phyloP scores from a whole-genome alignment of 805 yeast species.

The Saccharomycopsis fermentans region DNA sequence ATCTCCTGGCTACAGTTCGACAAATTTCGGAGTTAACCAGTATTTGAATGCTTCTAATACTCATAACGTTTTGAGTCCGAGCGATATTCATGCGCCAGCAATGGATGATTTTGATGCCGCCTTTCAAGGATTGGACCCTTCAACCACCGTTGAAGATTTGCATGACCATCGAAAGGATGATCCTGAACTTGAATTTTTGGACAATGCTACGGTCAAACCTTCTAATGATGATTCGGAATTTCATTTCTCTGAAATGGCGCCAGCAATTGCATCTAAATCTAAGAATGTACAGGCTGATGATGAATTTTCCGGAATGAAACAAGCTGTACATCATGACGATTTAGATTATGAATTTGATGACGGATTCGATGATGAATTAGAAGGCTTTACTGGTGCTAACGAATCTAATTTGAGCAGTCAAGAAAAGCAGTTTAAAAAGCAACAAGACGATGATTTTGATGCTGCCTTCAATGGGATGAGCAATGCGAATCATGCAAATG shows the following conservation, averaged over 20 bases:
- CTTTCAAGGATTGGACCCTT: conserved; percentile 28
- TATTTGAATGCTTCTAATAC: not conserved
- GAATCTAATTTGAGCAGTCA: not conserved
- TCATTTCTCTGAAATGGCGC: not conserved
- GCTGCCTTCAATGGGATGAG: conserved; percentile 18
- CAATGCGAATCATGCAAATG: conserved; percentile 7
- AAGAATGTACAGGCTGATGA: not conserved
- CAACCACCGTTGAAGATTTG: conserved; percentile 19
- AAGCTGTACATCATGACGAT: not conserved
- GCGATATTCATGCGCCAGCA: not conserved
- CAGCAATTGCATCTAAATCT: not conserved
- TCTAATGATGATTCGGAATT: not conserved
- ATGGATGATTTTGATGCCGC: conserved; percentile 27
- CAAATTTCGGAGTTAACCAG: not conserved
- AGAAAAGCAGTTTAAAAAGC: not conserved
- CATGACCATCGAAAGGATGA: not conserved
- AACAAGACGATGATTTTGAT: conserved; percentile 4
- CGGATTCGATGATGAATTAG: conserved; percentile 4
- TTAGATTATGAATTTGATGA: not conserved
- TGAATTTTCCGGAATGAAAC: not conserved
- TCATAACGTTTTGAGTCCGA: not conserved
- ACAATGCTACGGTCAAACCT: not conserved
- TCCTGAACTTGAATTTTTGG: not conserved
- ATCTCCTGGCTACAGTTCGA: conserved; percentile 2
- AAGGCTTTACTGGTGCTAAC: not conserved